Percentiles rank a stretch among this genome's conserved stretches.
Evolutionary conservation across 1,284 basidiomycete genomes (phyloP).

Genomic region (Vanrija humicola): DNA sequence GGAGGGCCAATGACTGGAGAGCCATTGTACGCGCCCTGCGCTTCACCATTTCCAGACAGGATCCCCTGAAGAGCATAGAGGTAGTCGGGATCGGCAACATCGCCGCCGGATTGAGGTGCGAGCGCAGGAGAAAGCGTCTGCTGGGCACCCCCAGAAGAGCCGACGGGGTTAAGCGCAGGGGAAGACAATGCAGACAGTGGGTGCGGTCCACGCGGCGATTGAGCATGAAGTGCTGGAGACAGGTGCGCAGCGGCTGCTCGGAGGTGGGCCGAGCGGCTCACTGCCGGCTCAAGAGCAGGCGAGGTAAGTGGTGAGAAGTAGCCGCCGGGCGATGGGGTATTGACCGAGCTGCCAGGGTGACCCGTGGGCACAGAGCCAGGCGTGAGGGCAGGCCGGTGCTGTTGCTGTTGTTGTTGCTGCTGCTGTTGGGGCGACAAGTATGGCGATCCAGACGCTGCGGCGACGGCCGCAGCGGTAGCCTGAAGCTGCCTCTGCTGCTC

Average conservation of each 20-base stretch:
- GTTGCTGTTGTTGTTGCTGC: neutral
- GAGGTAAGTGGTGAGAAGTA: conserved; percentile 59
- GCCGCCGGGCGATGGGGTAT: conserved; percentile 37
- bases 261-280: conserved; percentile 20
- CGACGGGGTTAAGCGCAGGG: conserved; percentile 41
- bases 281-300: conserved; percentile 54
- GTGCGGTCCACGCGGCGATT: conserved; percentile 26
- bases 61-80: conserved; percentile 34
- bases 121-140: conserved; percentile 46
- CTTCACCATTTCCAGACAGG: conserved; percentile 18
- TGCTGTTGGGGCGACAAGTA: conserved; percentile 16
- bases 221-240: conserved; percentile 19
- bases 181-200: conserved; percentile 39
- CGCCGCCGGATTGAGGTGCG: conserved; percentile 29
- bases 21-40: conserved; percentile 5
- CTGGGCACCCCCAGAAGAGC: conserved; percentile 43
- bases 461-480: conserved; percentile 39
- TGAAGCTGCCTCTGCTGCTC: conserved; percentile 42
- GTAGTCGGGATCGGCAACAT: conserved; percentile 41
- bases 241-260: conserved; percentile 24
- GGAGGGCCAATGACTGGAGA: conserved; percentile 12
- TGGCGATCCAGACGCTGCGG: conserved; percentile 25
- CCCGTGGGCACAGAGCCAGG: conserved; percentile 20
- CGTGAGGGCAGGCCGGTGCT: conserved; percentile 19
- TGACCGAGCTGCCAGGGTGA: conserved; percentile 6